Evolutionary conservation across 2,329 filamentous ascomycete genomes (phyloP).

Genomic region (Aureobasidium sp.): DNA sequence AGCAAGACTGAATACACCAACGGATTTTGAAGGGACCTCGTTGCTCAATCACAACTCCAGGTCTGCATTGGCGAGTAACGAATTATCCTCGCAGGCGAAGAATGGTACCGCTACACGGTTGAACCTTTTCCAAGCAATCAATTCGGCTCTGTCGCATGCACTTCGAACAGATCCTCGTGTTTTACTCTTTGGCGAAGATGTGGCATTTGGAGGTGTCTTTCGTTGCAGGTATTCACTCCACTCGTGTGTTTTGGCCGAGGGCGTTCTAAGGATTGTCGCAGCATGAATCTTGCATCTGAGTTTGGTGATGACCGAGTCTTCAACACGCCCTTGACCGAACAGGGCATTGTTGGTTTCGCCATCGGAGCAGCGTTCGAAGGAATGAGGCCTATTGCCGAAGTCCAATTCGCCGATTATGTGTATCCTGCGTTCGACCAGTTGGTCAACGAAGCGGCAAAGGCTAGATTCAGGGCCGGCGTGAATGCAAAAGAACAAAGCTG

Average conservation of each 20-base stretch:
- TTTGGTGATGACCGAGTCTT: constrained; percentile 88
- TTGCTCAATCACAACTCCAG: constrained; percentile 75
- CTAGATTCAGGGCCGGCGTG: constrained; percentile 64
- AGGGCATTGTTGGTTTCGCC: constrained; percentile 89
- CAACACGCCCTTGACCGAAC: constrained; percentile 90
- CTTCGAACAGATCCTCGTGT: constrained; percentile 78
- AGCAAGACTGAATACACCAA: constrained; percentile 70
- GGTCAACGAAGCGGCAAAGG: constrained; percentile 88
- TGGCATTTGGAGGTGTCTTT: constrained; percentile 95
- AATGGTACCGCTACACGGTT: constrained; percentile 64
- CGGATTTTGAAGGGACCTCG: constrained; percentile 77
- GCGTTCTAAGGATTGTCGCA: constrained; percentile 29
- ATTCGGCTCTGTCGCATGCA: constrained; percentile 77
- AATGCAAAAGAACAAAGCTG: constrained; percentile 39
- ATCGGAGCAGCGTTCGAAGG: constrained; percentile 86
- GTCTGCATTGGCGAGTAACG: constrained; percentile 60
- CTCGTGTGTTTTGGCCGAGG: not conserved
- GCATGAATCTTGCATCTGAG: constrained; percentile 80
- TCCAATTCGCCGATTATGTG: constrained; percentile 93
- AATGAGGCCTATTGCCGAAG: constrained; percentile 87
- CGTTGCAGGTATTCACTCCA: constrained; percentile 49
- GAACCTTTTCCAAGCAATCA: constrained; percentile 92
- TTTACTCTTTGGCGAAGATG: constrained; percentile 90
- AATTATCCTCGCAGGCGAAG: constrained; percentile 49
- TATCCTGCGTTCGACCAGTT: constrained; percentile 91